A percentile compares a stretch with the other conserved stretches of the same genome.
Conservation (phyloP, 805 yeast genomes). For the Starmera amethionina region DNA sequence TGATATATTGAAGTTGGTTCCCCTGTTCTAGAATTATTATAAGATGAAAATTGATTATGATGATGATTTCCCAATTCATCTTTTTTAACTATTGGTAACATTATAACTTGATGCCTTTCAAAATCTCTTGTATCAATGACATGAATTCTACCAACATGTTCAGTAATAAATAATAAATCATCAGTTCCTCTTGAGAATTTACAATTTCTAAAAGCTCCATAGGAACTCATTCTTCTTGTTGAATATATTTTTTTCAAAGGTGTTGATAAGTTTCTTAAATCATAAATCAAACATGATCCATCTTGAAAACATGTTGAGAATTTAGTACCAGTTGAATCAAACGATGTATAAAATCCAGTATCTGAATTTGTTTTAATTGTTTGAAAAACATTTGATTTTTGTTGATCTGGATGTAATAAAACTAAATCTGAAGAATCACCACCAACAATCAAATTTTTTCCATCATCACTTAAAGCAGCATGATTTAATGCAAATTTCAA, state of each 20-base stretch:
- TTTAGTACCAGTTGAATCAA: conserved; percentile 61
- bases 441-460: conserved; percentile 47
- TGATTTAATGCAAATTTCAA: conserved; percentile 67
- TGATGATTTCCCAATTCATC: too few relatives aligned
- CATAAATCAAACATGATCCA: conserved; percentile 72
- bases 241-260: conserved; percentile 51
- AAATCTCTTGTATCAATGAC: conserved; percentile 70
- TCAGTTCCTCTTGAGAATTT: conserved; percentile 59
- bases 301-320: conserved; percentile 82
- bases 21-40: too few relatives aligned
- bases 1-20: too few relatives aligned
- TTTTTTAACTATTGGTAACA: conserved; percentile 39
- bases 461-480: conserved; percentile 58
- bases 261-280: conserved; percentile 47
- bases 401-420: conserved; percentile 32
- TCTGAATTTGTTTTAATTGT: conserved; percentile 53
- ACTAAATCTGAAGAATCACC: conserved; percentile 72
- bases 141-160: conserved; percentile 84
- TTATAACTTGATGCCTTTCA: conserved; percentile 64
- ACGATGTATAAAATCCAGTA: conserved; percentile 76
- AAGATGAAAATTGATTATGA: too few relatives aligned
- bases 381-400: conserved; percentile 21
- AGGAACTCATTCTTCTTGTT: conserved; percentile 42
- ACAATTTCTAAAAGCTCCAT: conserved; percentile 59
- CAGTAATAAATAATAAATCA: conserved; percentile 68